These are phyloP conservation scores for Xylariaceae sp. DNA, from an alignment of 2,329 filamentous ascomycete genomes.

Conservation along the genomic window DNA sequence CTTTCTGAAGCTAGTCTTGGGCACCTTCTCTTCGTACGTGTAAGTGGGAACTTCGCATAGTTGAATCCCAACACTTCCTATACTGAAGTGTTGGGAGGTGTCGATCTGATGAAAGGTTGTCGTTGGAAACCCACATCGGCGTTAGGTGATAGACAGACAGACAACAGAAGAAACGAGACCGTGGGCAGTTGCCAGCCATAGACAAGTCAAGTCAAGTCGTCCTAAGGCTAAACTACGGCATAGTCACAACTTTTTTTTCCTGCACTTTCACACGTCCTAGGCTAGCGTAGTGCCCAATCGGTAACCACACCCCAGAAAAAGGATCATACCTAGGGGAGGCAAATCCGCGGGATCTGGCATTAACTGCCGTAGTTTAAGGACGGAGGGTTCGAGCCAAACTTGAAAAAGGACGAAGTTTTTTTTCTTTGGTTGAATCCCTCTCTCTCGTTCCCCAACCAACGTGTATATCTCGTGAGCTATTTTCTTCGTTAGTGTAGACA, in stretches of 20 bases:
- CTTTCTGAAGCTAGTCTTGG: no score
- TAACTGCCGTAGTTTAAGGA: no score
- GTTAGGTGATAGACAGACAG: not conserved
- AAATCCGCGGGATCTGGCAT: not conserved
- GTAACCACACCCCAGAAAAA: not conserved
- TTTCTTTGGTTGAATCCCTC: not conserved
- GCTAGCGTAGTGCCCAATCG: not conserved
- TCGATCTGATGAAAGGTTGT: not conserved
- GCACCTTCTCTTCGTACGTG: no score
- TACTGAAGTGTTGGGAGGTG: no score
- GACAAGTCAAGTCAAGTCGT: no score
- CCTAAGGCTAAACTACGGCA: no score
- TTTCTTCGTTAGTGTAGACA: not conserved
- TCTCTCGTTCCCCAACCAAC: not conserved
- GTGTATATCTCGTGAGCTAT: not conserved
- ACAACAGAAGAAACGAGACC: no score
- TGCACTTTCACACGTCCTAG: not conserved
- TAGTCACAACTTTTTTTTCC: no score
- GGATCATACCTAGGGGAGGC: not conserved
- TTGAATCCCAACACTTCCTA: no score
- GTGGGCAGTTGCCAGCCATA: no score
- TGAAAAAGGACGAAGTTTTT: not conserved
- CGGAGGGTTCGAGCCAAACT: no score
- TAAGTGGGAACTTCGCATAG: no score
- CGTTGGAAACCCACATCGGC: not conserved